phyloP scores from a whole-genome alignment of 352 stramenopile species.

The Peronospora destructor region DNA sequence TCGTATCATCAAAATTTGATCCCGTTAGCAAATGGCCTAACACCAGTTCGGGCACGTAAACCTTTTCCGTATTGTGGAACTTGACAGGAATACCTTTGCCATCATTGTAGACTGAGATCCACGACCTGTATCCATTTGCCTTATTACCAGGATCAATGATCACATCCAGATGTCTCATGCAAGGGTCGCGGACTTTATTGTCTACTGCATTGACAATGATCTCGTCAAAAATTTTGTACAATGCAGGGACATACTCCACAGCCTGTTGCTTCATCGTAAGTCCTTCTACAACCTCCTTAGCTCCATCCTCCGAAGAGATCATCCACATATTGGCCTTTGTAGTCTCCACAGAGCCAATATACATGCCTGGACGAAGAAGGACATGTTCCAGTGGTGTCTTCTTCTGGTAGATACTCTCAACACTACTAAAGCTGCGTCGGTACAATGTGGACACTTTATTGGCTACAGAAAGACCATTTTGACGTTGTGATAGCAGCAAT shows the following conservation, averaged over 20 bases:
- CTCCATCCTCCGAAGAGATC: slow-evolving; percentile 26
- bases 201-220: slow-evolving; percentile 99
- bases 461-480: slow-evolving; percentile 2
- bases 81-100: slow-evolving; percentile 95
- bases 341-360: slow-evolving; percentile 85
- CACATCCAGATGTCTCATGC: slow-evolving; percentile 70
- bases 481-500: background rate
- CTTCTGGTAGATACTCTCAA: slow-evolving; percentile 85
- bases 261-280: slow-evolving; percentile 63
- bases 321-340: slow-evolving; percentile 79
- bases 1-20: slow-evolving; percentile 98
- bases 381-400: slow-evolving; percentile 88
- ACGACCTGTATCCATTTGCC: slow-evolving; percentile 49
- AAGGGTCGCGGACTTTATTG: slow-evolving; percentile 85
- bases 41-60: slow-evolving; percentile 98
- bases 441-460: slow-evolving; percentile 1
- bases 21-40: slow-evolving; percentile 98
- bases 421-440: slow-evolving; percentile 31
- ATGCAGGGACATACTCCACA: slow-evolving; percentile 75
- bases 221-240: slow-evolving; percentile 99
- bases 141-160: slow-evolving; percentile 56
- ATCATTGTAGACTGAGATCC: slow-evolving; percentile 98
- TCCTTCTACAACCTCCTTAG: slow-evolving; percentile 19
- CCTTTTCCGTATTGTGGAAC: slow-evolving; percentile 93
- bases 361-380: slow-evolving; percentile 87